A percentile compares a stretch with the other conserved stretches of the same genome.
Evolutionary conservation across 352 stramenopile genomes (phyloP).

Genomic region (Globisporangium carolinianum): DNA sequence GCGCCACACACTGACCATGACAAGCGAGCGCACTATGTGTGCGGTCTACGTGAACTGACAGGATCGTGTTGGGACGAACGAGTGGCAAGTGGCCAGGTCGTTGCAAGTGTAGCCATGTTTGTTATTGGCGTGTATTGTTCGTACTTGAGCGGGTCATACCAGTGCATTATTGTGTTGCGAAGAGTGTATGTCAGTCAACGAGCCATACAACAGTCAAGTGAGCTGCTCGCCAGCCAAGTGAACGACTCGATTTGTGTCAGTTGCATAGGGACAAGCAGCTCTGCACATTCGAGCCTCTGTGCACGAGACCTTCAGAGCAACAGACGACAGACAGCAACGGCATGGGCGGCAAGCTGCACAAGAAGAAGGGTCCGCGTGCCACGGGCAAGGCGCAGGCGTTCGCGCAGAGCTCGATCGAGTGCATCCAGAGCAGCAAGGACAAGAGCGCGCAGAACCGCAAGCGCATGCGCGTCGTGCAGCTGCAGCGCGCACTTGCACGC

Average conservation of each 20-base stretch:
- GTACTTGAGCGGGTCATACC: neutral
- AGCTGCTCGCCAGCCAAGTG: neutral
- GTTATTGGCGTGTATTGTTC: neutral
- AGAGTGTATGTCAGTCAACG: neutral
- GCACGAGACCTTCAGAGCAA: neutral
- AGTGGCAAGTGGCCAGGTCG: neutral
- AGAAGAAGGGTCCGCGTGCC: slow-evolving; percentile 54
- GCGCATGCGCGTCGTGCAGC: slow-evolving; percentile 76
- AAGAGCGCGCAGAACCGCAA: slow-evolving; percentile 59
- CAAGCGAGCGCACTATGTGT: neutral
- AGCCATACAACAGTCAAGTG: neutral
- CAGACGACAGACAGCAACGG: neutral
- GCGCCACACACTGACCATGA: too few species aligned
- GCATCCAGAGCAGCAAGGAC: slow-evolving; percentile 50
- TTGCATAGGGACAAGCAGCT: neutral
- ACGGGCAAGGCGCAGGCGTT: slow-evolving; percentile 51
- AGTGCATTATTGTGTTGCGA: neutral
- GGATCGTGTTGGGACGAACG: neutral
- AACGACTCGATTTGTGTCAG: neutral
- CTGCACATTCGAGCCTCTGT: too few species aligned
- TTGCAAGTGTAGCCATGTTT: neutral
- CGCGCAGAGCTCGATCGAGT: slow-evolving; percentile 48
- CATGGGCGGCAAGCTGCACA: slow-evolving; percentile 47
- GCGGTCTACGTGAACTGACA: neutral
- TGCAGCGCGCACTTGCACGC: slow-evolving; percentile 65